Conservation (phyloP, 2,329 filamentous ascomycete species). For the Hawksworthiomyces lignivorus region DNA sequence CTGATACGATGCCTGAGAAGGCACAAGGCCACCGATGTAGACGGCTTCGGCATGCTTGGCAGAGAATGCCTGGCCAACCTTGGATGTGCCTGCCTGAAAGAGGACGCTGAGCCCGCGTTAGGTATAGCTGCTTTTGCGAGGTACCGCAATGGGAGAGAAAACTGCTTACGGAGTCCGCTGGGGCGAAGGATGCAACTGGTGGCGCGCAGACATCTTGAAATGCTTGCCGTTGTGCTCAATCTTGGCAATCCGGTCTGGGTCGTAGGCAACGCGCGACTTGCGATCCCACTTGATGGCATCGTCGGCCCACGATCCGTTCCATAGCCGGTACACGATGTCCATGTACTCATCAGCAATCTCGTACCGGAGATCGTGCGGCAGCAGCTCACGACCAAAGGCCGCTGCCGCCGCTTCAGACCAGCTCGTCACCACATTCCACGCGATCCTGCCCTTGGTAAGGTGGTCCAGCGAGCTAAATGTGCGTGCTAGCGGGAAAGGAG, state of each 20-base stretch:
- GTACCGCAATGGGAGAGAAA: too few relatives aligned
- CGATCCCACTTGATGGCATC: constrained; percentile 8
- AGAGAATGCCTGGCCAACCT: constrained; percentile 16
- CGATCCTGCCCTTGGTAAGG: constrained; percentile 13
- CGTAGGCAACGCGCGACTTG: neutral
- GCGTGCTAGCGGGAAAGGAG: constrained; percentile 13
- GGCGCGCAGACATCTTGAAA: constrained; percentile 1
- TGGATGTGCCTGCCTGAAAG: constrained; percentile 19
- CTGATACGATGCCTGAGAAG: constrained; percentile 7
- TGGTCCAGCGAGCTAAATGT: constrained; percentile 14
- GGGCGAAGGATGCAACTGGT: constrained; percentile 5
- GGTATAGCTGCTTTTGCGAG: too few relatives aligned
- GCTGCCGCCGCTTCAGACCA: constrained; percentile 10
- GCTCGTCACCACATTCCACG: constrained; percentile 18
- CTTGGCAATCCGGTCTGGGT: constrained; percentile 2
- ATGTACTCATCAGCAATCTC: constrained; percentile 17
- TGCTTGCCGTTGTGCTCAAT: constrained; percentile 10
- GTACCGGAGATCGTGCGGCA: constrained; percentile 18
- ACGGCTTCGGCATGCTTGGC: constrained; percentile 19
- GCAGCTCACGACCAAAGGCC: constrained; percentile 11
- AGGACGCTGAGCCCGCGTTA: too few relatives aligned
- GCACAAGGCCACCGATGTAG: constrained; percentile 15
- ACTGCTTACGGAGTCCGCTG: constrained; percentile 18
- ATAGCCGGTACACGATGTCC: constrained; percentile 16
- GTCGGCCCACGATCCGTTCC: constrained; percentile 10